phyloP scores from a whole-genome alignment of 257 asterid species.

The Leptodermis oblonga region DNA sequence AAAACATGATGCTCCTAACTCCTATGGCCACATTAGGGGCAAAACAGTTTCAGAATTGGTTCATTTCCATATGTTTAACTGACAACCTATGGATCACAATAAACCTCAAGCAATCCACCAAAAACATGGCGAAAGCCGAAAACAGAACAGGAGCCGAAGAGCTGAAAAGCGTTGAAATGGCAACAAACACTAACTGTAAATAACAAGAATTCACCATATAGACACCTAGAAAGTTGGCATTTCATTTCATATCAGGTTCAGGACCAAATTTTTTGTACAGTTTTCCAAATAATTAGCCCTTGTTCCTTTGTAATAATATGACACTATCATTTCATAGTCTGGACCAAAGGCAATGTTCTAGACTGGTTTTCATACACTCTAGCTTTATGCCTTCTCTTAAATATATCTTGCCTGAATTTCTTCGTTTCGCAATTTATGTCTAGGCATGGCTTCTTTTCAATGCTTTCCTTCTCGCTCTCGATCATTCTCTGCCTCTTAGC shows the following conservation, averaged over 20 bases:
- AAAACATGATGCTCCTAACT: too few species aligned
- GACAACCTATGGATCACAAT: not conserved
- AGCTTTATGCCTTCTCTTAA: constrained; percentile 35
- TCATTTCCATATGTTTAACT: not conserved
- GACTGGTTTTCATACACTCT: constrained; percentile 23
- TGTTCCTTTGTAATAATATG: not conserved
- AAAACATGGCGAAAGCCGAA: not conserved
- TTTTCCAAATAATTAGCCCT: constrained; percentile 8
- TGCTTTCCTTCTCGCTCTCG: constrained; percentile 32
- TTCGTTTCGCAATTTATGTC: constrained; percentile 32
- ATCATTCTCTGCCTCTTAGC: constrained; percentile 30
- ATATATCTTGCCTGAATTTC: constrained; percentile 33
- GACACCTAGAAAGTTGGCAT: not conserved
- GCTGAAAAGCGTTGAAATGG: not conserved
- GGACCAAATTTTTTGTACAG: not conserved
- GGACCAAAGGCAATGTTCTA: constrained; percentile 13
- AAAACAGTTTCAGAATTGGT: not conserved
- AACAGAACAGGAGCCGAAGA: too few species aligned
- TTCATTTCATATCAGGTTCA: not conserved
- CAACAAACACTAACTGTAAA: not conserved
- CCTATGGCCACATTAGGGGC: not conserved
- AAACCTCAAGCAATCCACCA: not conserved
- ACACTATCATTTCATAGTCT: constrained; percentile 4
- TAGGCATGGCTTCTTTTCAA: constrained; percentile 25
- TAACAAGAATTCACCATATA: not conserved